Base-by-base conservation (phyloP, 805 yeast genomes). In the Hanseniaspora meyeri region DNA sequence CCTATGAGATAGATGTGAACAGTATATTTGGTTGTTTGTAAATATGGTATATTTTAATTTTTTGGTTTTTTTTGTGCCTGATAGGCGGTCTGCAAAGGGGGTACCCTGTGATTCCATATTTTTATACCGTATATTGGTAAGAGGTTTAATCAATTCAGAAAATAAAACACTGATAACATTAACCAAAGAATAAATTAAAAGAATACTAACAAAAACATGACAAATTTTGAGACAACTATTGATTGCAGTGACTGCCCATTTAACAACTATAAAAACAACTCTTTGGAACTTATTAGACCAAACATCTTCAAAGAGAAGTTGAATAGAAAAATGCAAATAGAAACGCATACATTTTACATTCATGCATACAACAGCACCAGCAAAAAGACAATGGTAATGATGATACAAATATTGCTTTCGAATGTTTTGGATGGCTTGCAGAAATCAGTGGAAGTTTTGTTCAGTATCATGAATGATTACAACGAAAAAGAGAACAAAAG, bases 331-430 rank as follows among this genome's bases (percentile, higher is more conserved):
- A 76, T 81, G 40, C 75, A 73, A 59, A 77, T 78, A 14, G 82
- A 78, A 60, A 78, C 82, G 29, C 80, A 77, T 60, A 77, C 81
- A 6, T 70, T 78, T 57, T 78, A 78, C 65, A 78, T 78, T 16
- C 77, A 76, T 65, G 68, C 73, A 59, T 61, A 62, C 12, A 61
- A 71, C 17, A 75, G 74, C 0, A 64, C 16, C 6, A 42, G 4
- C 32, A 42, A 24, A 12, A 12, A 42, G 3, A 24, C 45, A 42
- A 24, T 68, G 50, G 65, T 72, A 37, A 81, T 82, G 0, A 77
- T 78, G 62, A 75, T 80, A 16, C 82, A 78, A 64, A 65, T 78
- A 32, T 72, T 78, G 57, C 77, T 76, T 64, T 76, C 81, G 43
- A 75, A 72, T 60, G 69, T 78, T 20, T 69, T 78, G 74, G 67